Conservation (phyloP, 2,329 filamentous ascomycete genomes). For the Xylariaceae sp. region DNA sequence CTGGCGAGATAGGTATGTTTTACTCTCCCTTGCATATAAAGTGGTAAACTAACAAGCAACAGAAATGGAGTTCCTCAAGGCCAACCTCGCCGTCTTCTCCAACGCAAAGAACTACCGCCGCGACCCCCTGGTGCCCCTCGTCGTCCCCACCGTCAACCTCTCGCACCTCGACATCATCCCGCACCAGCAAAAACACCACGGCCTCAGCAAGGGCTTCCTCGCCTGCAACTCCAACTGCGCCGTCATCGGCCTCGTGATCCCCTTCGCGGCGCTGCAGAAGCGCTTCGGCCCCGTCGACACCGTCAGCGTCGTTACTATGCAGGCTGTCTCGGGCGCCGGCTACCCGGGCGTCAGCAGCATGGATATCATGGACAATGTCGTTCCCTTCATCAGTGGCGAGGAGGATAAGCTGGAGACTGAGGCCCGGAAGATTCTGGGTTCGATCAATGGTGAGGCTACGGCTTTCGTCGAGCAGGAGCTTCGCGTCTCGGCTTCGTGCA, state of each 20-base stretch:
- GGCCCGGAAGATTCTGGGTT: constrained; percentile 87
- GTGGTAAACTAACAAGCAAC: too few relatives aligned
- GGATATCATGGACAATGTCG: constrained; percentile 94
- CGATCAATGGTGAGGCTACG: constrained; percentile 63
- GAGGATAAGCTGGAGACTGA: constrained; percentile 96
- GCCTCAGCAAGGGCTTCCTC: constrained; percentile 77
- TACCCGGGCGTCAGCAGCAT: constrained; percentile 87
- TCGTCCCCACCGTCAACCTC: constrained; percentile 93
- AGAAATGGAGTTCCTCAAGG: constrained; percentile 84
- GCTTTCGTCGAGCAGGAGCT: constrained; percentile 74
- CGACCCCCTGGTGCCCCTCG: constrained; percentile 82
- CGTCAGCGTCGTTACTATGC: constrained; percentile 81
- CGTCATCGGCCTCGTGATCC: constrained; percentile 92
- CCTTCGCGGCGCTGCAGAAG: constrained; percentile 82
- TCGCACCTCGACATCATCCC: constrained; percentile 80
- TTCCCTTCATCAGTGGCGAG: constrained; percentile 88
- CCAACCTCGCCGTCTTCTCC: constrained; percentile 87
- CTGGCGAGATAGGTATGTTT: constrained; percentile 75
- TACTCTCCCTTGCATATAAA: background rate
- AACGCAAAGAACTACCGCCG: constrained; percentile 97
- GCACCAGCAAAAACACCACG: constrained; percentile 72
- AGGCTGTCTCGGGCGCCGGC: constrained; percentile 88
- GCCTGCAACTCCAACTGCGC: constrained; percentile 99
- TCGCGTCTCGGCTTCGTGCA: constrained; percentile 81
- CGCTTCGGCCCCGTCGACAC: constrained; percentile 77